These are phyloP conservation scores for Rubia yunnanensis DNA, from an alignment of 257 asterid species.

Conservation along the genomic window DNA sequence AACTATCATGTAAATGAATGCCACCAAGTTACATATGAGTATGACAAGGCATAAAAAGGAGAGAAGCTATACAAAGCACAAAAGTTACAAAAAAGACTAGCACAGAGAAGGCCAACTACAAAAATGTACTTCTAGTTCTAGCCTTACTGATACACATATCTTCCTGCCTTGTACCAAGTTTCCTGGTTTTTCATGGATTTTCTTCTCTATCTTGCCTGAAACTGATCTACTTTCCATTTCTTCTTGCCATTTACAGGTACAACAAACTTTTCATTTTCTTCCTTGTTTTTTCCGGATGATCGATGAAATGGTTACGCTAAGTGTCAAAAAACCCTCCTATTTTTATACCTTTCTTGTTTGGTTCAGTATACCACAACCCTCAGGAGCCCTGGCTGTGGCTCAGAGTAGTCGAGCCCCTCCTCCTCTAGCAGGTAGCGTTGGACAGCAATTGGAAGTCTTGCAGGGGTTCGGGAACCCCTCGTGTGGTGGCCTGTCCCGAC, in stretches of 20 bases:
- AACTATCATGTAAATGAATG: conserved; percentile 38
- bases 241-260: conserved; percentile 46
- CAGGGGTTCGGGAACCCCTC: conserved; percentile 82
- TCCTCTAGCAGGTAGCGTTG: conserved; percentile 90
- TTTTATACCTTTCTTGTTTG: conserved; percentile 2
- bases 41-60: conserved; percentile 1
- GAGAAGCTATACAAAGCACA: conserved; percentile 11
- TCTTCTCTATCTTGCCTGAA: conserved; percentile 15
- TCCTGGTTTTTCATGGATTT: not conserved
- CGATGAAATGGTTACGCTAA: conserved; percentile 10
- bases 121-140: conserved; percentile 32
- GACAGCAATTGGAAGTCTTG: conserved; percentile 81
- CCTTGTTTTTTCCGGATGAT: conserved; percentile 10
- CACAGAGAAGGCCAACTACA: conserved; percentile 32
- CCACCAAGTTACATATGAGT: conserved; percentile 32
- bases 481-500: conserved; percentile 98
- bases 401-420: conserved; percentile 80
- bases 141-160: conserved; percentile 30
- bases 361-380: conserved; percentile 23
- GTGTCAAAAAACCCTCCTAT: conserved; percentile 18
- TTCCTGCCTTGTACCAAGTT: not conserved
- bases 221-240: conserved; percentile 19
- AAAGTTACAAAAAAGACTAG: conserved; percentile 29
- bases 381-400: conserved; percentile 65
- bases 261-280: conserved; percentile 14